Base-by-base conservation (phyloP, 129 eudicot species). In the Chrysanthemum seticuspe region DNA sequence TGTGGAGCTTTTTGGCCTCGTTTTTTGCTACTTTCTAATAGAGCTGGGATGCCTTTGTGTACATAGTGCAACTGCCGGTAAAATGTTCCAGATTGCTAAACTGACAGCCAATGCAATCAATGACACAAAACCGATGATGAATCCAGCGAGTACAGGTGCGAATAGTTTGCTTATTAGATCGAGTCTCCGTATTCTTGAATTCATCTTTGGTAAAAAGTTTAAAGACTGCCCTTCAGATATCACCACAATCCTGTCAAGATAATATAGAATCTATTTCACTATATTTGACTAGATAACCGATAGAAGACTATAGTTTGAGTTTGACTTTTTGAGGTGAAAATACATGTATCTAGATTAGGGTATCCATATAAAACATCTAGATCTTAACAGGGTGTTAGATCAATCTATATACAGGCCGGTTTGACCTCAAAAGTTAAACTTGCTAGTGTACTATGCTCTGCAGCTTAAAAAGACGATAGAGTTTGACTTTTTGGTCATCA, bases 21-120 rank as follows among this genome's bases (percentile, higher is more conserved):
- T 62, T 77, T 89, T n/a, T 72, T 59, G 71, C 40, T 83, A 45
- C 85, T 76, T 80, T 94, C 97, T 51, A 57, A 70, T 72, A 94
- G 71, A 45, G 81, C 82, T 10, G 97, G 97, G 49, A 90, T 86
- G 31, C 95, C 95, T 34, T 84, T 71, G 62, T 90, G 88, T 18
- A 94, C 98, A 40, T 91, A 86, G 52, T 81, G 83, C 48, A 94
- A 66, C 64, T 90, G 93, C 97, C 97, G 86, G 76, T 90, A 83
- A 1, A 23, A 90, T 27, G 63, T 84, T 87, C 93, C 96, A 94
- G 14, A 90, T 65, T 27, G 29, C 29, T 27, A 27, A 27, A 27
- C 29, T 27, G 29, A 27, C 29, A 27, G 29, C 29, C 3, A 3
- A 27, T 27, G 29, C 29, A 27, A 27, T 27, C 29, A 27, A 2